These are phyloP conservation scores for Coemansia sp. DNA, from an alignment of 192 early-diverging fungal species.

Conservation along the genomic window DNA sequence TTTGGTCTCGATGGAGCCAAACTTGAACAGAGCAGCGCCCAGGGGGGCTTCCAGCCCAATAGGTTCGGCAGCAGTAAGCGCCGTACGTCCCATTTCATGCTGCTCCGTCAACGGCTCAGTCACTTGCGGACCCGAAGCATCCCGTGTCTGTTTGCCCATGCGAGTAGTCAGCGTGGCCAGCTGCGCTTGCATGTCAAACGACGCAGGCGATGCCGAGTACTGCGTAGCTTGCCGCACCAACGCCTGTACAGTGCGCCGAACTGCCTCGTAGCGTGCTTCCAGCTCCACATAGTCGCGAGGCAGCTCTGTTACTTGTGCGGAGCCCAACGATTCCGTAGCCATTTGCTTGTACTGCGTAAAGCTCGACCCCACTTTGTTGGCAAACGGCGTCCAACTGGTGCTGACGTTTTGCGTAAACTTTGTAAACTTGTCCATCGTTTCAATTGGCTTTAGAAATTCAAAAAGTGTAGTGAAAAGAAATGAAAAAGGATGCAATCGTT, in stretches of 20 bases:
- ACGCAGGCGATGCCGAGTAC: constrained; percentile 69
- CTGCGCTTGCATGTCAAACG: constrained; percentile 66
- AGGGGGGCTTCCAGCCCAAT: constrained; percentile 81
- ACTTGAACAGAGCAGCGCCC: constrained; percentile 83
- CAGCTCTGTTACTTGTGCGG: constrained; percentile 75
- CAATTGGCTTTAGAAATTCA: background rate
- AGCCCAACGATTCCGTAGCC: constrained; percentile 86
- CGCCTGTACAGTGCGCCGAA: constrained; percentile 37
- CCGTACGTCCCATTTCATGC: constrained; percentile 75
- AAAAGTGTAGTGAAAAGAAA: background rate
- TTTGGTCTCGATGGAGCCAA: constrained; percentile 79
- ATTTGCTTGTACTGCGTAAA: constrained; percentile 62
- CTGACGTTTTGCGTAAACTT: constrained; percentile 53
- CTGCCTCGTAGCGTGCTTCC: constrained; percentile 61
- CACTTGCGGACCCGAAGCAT: constrained; percentile 47
- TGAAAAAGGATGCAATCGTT: background rate
- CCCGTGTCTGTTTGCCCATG: constrained; percentile 51
- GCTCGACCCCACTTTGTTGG: constrained; percentile 47
- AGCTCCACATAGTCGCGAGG: constrained; percentile 91
- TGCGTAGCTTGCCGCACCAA: constrained; percentile 74
- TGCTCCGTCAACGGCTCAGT: constrained; percentile 60
- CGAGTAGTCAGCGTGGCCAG: constrained; percentile 58
- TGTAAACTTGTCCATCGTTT: constrained; percentile 52
- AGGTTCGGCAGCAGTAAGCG: constrained; percentile 63
- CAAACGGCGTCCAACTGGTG: constrained; percentile 50